Conservation (phyloP, 192 early-diverging fungal genomes). For the Umbelopsis ramanniana region DNA sequence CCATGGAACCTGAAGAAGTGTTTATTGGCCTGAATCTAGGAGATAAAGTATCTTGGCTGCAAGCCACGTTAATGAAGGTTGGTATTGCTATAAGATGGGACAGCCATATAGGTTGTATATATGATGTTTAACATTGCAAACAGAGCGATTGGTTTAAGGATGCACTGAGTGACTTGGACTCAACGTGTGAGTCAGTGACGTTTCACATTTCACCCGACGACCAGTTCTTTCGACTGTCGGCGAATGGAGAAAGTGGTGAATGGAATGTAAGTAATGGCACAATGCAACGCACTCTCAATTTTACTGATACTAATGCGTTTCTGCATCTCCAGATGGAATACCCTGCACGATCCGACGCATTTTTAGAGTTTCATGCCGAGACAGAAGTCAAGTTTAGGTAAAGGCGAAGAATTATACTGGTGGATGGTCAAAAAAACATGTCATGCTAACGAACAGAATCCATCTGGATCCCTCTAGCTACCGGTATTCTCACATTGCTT, state of each 20-base stretch:
- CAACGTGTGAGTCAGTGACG: constrained; percentile 18
- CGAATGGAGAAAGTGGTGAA: constrained; percentile 4
- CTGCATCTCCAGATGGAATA: constrained; percentile 4
- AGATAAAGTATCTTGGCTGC: neutral
- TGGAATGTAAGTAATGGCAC: constrained; percentile 7
- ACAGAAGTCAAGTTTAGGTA: constrained; percentile 20
- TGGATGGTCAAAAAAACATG: neutral
- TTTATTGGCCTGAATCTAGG: neutral
- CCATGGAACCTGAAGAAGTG: constrained; percentile 27
- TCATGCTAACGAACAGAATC: no score
- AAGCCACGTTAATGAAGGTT: constrained; percentile 27
- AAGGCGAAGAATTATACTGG: no score
- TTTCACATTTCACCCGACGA: constrained; percentile 29
- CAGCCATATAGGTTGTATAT: neutral
- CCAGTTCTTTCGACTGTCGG: constrained; percentile 19
- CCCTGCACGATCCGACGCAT: constrained; percentile 13
- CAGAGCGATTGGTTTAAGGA: constrained; percentile 26
- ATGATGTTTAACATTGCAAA: neutral
- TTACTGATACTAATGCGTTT: no score
- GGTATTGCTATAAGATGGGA: neutral
- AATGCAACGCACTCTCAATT: no score
- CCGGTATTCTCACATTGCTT: constrained; percentile 1
- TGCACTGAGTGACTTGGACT: constrained; percentile 25
- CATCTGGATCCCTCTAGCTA: neutral
- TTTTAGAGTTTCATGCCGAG: constrained; percentile 19